Conservation (phyloP, 2,329 filamentous ascomycete species). For the Verticillium isaacii region DNA sequence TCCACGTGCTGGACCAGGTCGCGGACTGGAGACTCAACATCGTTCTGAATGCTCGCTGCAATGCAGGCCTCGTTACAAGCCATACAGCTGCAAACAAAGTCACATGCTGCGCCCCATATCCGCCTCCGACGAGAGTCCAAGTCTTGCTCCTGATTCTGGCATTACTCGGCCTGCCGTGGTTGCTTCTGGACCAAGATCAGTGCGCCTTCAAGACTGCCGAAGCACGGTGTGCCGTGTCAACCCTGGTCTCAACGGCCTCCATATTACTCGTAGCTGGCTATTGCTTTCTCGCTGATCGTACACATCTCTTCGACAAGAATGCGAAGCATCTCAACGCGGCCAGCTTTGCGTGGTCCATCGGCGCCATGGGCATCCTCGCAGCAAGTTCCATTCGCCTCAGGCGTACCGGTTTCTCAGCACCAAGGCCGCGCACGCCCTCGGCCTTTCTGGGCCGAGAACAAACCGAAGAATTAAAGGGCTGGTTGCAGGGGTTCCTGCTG, state of each 20-base stretch:
- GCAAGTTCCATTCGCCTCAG: neutral
- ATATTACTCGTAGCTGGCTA: conserved; percentile 23
- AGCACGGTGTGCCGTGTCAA: conserved; percentile 10
- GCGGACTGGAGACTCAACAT: conserved; percentile 40
- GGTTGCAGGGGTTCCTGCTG: conserved; percentile 51
- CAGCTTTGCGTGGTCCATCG: conserved; percentile 14
- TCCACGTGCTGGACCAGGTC: conserved; percentile 38
- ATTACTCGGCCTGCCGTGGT: conserved; percentile 7
- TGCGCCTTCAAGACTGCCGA: conserved; percentile 19
- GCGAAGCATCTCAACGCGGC: conserved; percentile 37
- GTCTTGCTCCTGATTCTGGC: conserved; percentile 15
- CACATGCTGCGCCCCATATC: conserved; percentile 49
- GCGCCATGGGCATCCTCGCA: conserved; percentile 19
- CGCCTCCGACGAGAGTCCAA: conserved; percentile 16
- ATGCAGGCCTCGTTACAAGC: conserved; percentile 24
- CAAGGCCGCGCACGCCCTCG: neutral
- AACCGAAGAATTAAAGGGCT: conserved; percentile 62
- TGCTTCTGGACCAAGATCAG: conserved; percentile 6
- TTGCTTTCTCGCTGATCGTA: conserved; percentile 51
- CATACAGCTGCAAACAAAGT: conserved; percentile 37
- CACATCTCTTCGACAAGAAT: conserved; percentile 45
- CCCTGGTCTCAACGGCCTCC: conserved; percentile 21
- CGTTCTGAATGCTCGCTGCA: conserved; percentile 51
- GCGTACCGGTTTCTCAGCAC: neutral
- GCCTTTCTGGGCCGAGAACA: conserved; percentile 44